Evolutionary conservation across 1,139 yeast genomes (phyloP).

Genomic region (Saccharomyces hybrid): DNA sequence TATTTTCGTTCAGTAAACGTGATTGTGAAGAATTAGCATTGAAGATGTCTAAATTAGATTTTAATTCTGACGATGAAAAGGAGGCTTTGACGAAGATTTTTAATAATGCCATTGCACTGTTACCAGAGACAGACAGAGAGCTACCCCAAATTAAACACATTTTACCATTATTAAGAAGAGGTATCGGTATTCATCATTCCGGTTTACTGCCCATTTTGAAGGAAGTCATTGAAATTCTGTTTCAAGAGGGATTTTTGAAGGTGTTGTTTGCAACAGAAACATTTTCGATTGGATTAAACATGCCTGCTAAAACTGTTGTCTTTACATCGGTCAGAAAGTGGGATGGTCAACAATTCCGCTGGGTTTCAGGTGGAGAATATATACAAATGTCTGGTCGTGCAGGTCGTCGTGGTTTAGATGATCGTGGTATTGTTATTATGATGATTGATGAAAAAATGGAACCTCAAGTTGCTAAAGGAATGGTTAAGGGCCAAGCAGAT

Average conservation of each 20-base stretch:
- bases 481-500: conserved; percentile 98
- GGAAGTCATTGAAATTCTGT: conserved; percentile 92
- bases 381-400: conserved; percentile 99
- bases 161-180: conserved; percentile 79
- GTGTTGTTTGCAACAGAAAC: conserved; percentile 97
- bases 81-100: conserved; percentile 83
- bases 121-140: conserved; percentile 86
- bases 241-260: conserved; percentile 92
- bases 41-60: conserved; percentile 91
- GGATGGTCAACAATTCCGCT: conserved; percentile 95
- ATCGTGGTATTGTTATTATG: conserved; percentile 96
- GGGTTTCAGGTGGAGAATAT: conserved; percentile 99
- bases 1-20: conserved; percentile 90
- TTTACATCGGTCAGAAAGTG: conserved; percentile 96
- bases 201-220: conserved; percentile 92
- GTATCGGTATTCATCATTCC: conserved; percentile 97
- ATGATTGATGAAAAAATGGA: conserved; percentile 99
- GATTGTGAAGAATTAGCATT: conserved; percentile 93
- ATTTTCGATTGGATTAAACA: conserved; percentile 92
- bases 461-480: conserved; percentile 97
- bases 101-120: conserved; percentile 75
- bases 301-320: conserved; percentile 98
- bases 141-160: conserved; percentile 91
- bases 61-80: conserved; percentile 87
- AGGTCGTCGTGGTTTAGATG: conserved; percentile 98